A percentile compares a stretch with the other conserved stretches of the same genome.
These are phyloP conservation scores for Selaginella moellendorffii DNA, from an alignment of 75 land plant species.

Conservation along the genomic window DNA sequence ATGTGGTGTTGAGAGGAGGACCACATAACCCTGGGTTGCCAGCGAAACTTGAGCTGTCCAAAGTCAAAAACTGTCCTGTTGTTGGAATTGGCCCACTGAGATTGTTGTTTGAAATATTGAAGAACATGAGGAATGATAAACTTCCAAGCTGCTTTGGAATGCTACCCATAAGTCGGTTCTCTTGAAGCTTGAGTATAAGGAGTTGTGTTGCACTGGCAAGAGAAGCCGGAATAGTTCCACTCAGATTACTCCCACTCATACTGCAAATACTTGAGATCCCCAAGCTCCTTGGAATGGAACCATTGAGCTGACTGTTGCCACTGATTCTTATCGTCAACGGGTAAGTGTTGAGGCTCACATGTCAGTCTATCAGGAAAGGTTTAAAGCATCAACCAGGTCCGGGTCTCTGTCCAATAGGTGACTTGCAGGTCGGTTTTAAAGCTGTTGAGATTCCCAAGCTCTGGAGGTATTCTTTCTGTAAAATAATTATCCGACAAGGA, in stretches of 20 bases:
- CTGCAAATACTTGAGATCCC: not conserved
- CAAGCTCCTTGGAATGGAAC: conserved; percentile 4
- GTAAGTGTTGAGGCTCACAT: not conserved
- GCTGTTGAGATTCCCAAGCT: not conserved
- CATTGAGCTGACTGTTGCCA: not conserved
- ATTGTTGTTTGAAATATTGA: conserved; percentile 4
- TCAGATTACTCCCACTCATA: not conserved
- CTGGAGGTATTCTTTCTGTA: not conserved
- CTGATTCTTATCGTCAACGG: not conserved
- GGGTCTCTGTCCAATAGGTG: conserved; percentile 6
- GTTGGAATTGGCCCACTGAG: conserved; percentile 1
- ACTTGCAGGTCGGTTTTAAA: not conserved
- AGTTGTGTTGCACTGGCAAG: conserved; percentile 7
- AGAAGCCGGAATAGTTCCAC: conserved; percentile 1
- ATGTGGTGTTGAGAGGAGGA: conserved; percentile 2
- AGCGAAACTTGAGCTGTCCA: not conserved
- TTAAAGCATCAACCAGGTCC: not conserved
- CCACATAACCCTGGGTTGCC: conserved; percentile 6
- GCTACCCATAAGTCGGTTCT: not conserved
- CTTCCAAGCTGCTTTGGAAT: not conserved
- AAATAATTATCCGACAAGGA: not conserved
- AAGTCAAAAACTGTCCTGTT: conserved; percentile 1
- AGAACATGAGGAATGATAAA: conserved; percentile 7
- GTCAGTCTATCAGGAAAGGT: not conserved
- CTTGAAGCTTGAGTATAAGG: not conserved